Percentiles rank a stretch among this genome's conserved stretches.
Evolutionary conservation across 2,329 filamentous ascomycete species (phyloP).

Genomic region (Blumeria graminis): DNA sequence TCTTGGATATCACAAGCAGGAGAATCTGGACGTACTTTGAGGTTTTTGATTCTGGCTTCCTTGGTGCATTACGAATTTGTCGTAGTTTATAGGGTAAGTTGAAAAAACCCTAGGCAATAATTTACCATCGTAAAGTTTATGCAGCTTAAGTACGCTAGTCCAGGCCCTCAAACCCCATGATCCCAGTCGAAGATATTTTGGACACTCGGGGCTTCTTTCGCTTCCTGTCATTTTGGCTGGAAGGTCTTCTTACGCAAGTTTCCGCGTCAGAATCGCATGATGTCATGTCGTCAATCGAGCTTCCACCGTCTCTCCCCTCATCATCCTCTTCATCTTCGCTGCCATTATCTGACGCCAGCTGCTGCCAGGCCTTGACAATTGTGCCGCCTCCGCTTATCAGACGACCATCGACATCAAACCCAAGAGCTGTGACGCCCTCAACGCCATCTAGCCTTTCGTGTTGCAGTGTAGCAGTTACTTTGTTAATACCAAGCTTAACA

Average conservation of each 20-base stretch:
- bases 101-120: too few relatives aligned
- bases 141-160: background rate
- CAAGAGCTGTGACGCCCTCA: slow-evolving; percentile 61
- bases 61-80: too few relatives aligned
- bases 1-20: too few relatives aligned
- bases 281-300: background rate
- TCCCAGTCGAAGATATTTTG: background rate
- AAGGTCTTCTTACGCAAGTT: background rate
- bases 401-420: slow-evolving; percentile 63
- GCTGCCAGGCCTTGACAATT: slow-evolving; percentile 73
- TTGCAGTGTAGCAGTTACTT: slow-evolving; percentile 33
- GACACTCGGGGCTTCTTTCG: background rate
- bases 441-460: slow-evolving; percentile 45
- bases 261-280: background rate
- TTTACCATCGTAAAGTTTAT: too few relatives aligned
- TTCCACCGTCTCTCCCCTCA: slow-evolving; percentile 22
- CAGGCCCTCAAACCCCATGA: background rate
- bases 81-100: too few relatives aligned
- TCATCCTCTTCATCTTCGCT: slow-evolving; percentile 23
- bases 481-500: slow-evolving; percentile 49
- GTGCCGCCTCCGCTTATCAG: slow-evolving; percentile 77
- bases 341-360: slow-evolving; percentile 32
- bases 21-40: too few relatives aligned
- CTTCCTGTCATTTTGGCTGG: background rate
- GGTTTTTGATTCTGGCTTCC: too few relatives aligned